Evolutionary conservation across 768 basidiomycete species (phyloP).

Genomic region (Sistotremastrum niveocremeum): DNA sequence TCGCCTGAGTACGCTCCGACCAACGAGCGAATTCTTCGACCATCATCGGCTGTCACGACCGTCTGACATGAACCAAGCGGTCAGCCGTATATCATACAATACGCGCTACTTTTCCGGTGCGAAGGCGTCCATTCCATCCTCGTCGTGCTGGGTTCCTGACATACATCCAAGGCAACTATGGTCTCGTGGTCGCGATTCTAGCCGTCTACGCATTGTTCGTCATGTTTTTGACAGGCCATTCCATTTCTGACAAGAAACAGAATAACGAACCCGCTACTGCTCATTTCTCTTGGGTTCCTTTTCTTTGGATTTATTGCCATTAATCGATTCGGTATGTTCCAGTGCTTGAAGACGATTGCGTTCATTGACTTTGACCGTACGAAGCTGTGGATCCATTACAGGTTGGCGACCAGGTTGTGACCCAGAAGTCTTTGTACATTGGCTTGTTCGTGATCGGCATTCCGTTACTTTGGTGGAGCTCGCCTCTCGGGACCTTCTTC

Average conservation of each 20-base stretch:
- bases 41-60: constrained; percentile 72
- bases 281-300: constrained; percentile 77
- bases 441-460: constrained; percentile 85
- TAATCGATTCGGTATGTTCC: constrained; percentile 68
- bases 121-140: constrained; percentile 3
- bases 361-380: constrained; percentile 4
- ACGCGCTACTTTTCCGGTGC: constrained; percentile 77
- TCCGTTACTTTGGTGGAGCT: constrained; percentile 70
- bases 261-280: constrained; percentile 68
- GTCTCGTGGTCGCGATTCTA: constrained; percentile 58
- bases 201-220: constrained; percentile 80
- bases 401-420: constrained; percentile 66
- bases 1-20: constrained; percentile 58
- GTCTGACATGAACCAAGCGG: constrained; percentile 66
- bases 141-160: not conserved
- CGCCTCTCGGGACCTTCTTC: constrained; percentile 76
- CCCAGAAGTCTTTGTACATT: constrained; percentile 82
- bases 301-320: constrained; percentile 84
- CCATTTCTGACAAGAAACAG: constrained; percentile 22
- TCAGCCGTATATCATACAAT: constrained; percentile 90
- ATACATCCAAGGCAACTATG: constrained; percentile 63
- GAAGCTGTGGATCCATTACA: constrained; percentile 77
- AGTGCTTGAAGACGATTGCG: not conserved
- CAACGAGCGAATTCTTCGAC: constrained; percentile 73
- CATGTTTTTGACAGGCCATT: constrained; percentile 4